Evolutionary conservation across 148 eudicot species (phyloP).

Genomic region (Cornus suecica): DNA sequence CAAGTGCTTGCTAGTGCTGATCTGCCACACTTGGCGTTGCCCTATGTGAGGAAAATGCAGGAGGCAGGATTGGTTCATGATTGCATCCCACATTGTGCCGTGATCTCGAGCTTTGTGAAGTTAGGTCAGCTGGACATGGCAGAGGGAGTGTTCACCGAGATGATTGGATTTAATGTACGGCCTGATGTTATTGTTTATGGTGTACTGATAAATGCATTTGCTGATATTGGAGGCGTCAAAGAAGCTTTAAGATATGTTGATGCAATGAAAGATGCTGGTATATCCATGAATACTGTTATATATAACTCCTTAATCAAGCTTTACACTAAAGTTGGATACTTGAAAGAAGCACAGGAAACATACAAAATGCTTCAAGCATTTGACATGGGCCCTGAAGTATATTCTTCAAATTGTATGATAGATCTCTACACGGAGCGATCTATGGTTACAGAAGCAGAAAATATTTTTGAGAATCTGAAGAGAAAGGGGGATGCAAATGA

Average conservation of each 20-base stretch:
- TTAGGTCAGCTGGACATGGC: constrained; percentile 63
- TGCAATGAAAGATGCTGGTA: constrained; percentile 45
- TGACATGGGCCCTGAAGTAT: constrained; percentile 49
- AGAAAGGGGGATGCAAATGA: constrained; percentile 69
- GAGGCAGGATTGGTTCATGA: constrained; percentile 53
- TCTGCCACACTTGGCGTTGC: constrained; percentile 62
- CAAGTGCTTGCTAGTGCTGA: constrained; percentile 74
- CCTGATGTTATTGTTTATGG: constrained; percentile 86
- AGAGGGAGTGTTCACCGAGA: constrained; percentile 52
- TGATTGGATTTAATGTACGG: constrained; percentile 50
- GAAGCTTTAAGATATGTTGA: constrained; percentile 49
- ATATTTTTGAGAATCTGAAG: constrained; percentile 48
- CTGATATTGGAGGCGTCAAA: constrained; percentile 65
- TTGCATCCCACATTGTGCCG: constrained; percentile 76
- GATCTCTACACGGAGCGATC: constrained; percentile 68
- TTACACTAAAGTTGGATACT: constrained; percentile 74
- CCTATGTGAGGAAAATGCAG: constrained; percentile 74
- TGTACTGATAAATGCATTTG: constrained; percentile 69
- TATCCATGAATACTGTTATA: constrained; percentile 60
- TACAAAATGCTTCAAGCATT: constrained; percentile 49
- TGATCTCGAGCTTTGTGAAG: constrained; percentile 72
- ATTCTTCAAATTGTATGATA: constrained; percentile 83
- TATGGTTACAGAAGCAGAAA: constrained; percentile 74
- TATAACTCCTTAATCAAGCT: constrained; percentile 76
- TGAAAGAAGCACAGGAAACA: constrained; percentile 71